Base-by-base conservation (phyloP, 2,329 filamentous ascomycete genomes). In the Cercospora nicotianae region DNA sequence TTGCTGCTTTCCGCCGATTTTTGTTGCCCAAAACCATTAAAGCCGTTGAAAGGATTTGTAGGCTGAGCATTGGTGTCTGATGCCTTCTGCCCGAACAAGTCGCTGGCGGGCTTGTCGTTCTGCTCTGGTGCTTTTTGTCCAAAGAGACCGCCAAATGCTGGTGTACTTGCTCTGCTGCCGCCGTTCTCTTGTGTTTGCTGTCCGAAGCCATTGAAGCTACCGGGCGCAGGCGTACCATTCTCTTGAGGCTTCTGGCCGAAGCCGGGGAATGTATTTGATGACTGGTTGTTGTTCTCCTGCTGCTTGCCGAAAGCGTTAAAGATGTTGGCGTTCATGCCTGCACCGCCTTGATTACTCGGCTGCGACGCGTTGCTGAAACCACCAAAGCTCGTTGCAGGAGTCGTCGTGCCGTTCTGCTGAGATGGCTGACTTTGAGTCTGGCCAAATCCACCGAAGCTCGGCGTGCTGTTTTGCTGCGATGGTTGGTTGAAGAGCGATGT, bases 231-330 rank as follows among this genome's bases (percentile, higher is more conserved):
- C 7, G 58, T 26, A 8, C 51, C 67, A 60, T 68, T 69, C 63
- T 70, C 63, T 45, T 68, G 69, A 6, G 64, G 12, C 51, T 61
- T 67, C 66, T 61, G 57, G n/a, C 70, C 70, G 42, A 72, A 72
- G 16, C 67, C 59, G 12, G 65, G 55, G 28, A 68, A 66, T n/a
- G 53, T 20, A 63, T 31, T 68, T 28, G 33, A 60, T 16, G 42
- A 18, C 45, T 63, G 63, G 10, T 64, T 58, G 26, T 60, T 64
- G 30, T 65, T 68, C 60, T 42, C 45, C n/a, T 65, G 61, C 8
- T 31, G 16, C 36, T 63, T 31, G 28, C 60, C 60, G 20, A 64
- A 61, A 9, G 28, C 42, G 20, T 39, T 55, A 28, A 67, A 66
- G 13, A 48, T 39, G 60, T 58, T 64, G 60, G n/a, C 66, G n/a